Evolutionary conservation across 2,329 filamentous ascomycete species (phyloP), one percentile per base, ranked within the genome.

Genomic region (Monascus ruber): DNA sequence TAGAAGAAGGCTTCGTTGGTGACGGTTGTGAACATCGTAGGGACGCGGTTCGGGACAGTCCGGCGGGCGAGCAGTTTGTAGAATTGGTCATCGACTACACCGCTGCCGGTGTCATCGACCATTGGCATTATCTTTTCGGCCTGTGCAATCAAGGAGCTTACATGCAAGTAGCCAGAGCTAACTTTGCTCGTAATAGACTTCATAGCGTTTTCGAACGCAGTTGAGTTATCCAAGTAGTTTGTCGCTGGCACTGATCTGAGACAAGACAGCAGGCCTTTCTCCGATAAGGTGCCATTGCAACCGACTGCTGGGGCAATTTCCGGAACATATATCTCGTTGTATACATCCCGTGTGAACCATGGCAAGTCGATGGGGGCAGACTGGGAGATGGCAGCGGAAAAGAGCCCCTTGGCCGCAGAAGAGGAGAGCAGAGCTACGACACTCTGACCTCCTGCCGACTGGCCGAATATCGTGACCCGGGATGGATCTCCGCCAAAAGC

Each of bases 401-500:
- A 56, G 31, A 54, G 49, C 4, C 53, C 53, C 1, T 42, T 44
- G 2, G 54, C 53, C 3, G 45, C 44, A 5, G 42, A 43, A 2
- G 53, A 56, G 11, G 51, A 54, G 6, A 56, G 42, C 35, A 55
- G 33, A 1, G 54, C 54, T 5, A 49, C 42, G 6, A 78, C 74
- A 31, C 72, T 73, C n/a, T 72, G 75, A 2, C 65, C 76, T 8
- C 59, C 59, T 8, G 59, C 57, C 5, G 53, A 58, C 43, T 61
- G 55, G 1, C 59, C 59, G 31, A 60, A 61, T 36, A 63, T 55
- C 25, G 58, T 60, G 28, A 62, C 50, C 10, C 48, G 51, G 1
- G 41, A 38, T 0, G 57, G 52, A 40, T 61, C 55, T 8, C 59
- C 52, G 10, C 52, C 52, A n/a, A 55, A 52, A 1, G 51, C 42